Evolutionary conservation across 2,329 filamentous ascomycete species (phyloP).

Genomic region (Cadophora malorum): DNA sequence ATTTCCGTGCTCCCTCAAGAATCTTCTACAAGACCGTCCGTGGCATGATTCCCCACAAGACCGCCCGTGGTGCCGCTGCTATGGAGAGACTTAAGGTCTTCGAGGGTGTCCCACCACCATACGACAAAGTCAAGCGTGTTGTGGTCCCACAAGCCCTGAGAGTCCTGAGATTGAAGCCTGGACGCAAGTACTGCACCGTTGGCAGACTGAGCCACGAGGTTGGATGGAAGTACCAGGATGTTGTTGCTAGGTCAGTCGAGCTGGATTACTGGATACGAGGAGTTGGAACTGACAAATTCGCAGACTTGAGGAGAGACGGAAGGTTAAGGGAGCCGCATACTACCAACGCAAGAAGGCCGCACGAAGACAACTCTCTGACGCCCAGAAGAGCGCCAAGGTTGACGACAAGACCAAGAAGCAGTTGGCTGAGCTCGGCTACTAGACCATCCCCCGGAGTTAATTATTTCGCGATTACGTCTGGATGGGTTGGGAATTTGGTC

Average conservation of each 20-base stretch:
- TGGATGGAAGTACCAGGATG: conserved; percentile 99
- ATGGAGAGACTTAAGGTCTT: conserved; percentile 99
- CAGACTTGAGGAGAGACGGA: conserved; percentile 98
- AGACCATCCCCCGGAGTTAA: conserved; percentile 51
- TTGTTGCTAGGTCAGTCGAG: conserved; percentile 87
- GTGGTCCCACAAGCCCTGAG: conserved; percentile 98
- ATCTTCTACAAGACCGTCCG: conserved; percentile 99
- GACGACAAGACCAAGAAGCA: conserved; percentile 87
- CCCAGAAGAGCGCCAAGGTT: conserved; percentile 89
- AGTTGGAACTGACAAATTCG: conserved; percentile 35
- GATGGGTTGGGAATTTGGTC: conserved; percentile 32
- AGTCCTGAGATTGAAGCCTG: conserved; percentile 95
- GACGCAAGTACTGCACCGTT: conserved; percentile 99
- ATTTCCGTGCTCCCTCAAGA: conserved; percentile 98
- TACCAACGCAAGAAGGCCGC: conserved; percentile 99
- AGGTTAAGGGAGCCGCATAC: conserved; percentile 99
- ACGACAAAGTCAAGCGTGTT: conserved; percentile 99
- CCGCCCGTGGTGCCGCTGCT: conserved; percentile 92
- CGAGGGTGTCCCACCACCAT: conserved; percentile 98
- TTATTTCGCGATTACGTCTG: conserved; percentile 38
- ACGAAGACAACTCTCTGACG: conserved; percentile 86
- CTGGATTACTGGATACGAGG: conserved; percentile 19
- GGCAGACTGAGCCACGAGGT: conserved; percentile 98
- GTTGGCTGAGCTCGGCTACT: conserved; percentile 92
- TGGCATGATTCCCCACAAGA: conserved; percentile 99